Conservation (phyloP, 345 rosid species). For the Salix arbutifolia region DNA sequence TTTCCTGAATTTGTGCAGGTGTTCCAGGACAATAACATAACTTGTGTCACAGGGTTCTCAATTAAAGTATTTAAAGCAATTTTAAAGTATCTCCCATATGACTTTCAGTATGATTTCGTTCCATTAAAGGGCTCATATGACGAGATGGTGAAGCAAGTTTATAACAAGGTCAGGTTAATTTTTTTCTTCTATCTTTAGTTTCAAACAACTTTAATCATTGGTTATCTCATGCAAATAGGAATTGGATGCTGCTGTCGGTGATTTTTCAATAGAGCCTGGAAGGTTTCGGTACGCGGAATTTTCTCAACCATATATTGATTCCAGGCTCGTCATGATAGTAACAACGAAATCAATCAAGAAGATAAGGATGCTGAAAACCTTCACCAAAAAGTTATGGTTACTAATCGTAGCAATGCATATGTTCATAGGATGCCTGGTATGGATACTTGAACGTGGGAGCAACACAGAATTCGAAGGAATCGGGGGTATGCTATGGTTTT, state of each 20-base stretch:
- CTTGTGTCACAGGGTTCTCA: slow-evolving; percentile 28
- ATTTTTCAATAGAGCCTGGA: slow-evolving; percentile 21
- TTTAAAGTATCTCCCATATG: slow-evolving; percentile 20
- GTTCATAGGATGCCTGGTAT: slow-evolving; percentile 21
- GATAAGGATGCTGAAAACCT: slow-evolving; percentile 24
- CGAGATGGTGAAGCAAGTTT: slow-evolving; percentile 27
- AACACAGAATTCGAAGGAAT: not conserved
- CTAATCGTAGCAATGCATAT: slow-evolving; percentile 19
- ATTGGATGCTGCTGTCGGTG: slow-evolving; percentile 36
- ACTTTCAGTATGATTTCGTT: slow-evolving; percentile 14
- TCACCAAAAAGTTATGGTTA: slow-evolving; percentile 26
- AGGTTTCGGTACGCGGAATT: slow-evolving; percentile 23
- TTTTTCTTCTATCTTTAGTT: too few relatives aligned
- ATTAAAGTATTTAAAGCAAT: slow-evolving; percentile 27
- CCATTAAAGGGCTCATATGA: slow-evolving; percentile 31
- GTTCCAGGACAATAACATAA: not conserved
- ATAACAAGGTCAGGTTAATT: slow-evolving; percentile 15
- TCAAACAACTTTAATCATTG: not conserved
- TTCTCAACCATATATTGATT: slow-evolving; percentile 31
- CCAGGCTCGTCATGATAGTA: slow-evolving; percentile 31
- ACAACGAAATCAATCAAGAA: slow-evolving; percentile 16
- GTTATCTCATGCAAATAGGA: slow-evolving; percentile 4
- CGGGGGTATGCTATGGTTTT: not conserved
- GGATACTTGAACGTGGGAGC: slow-evolving; percentile 1
- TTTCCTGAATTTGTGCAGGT: slow-evolving; percentile 29